Evolutionary conservation across 2,329 filamentous ascomycete species (phyloP), one percentile per base, ranked within the genome.

Genomic region (Alternaria postmessia): DNA sequence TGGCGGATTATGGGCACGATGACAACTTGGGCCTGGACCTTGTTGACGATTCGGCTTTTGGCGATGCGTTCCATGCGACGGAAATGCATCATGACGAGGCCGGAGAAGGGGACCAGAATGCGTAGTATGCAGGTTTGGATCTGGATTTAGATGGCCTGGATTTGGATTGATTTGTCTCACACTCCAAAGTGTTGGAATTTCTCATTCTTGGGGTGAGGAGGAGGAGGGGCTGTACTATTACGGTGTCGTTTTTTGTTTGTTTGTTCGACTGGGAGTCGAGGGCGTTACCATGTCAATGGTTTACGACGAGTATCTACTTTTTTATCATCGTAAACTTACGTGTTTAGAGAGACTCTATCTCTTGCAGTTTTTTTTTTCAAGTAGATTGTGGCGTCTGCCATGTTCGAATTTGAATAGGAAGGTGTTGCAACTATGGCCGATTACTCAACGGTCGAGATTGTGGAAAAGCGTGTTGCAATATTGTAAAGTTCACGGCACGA

Each of bases 41-140:
- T 11, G 75, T 79, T 4, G 76, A 79, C 43, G 74, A 79, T 57
- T 78, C 76, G 22, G 77, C 77, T 4, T 79, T 79, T 56, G 77
- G 77, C 2, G 77, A 79, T 47, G 77, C 77, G n/a, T 79, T 79
- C 59, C 77, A 79, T 26, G 75, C 72, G 3, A 78, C 73, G 16
- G 76, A 77, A 49, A 74, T 71, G 68, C 71, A 76, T 56, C 68
- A 75, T 38, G 71, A 72, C 20, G 72, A 74, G 44, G 66, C 69
- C 36, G 72, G 68, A 18, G 71, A 75, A 41, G 72, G 69, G 22
- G 67, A 73, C 20, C 68, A 30, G 11, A 30, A 70, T 54, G 66
- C 63, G 48, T 76, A 68, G 60, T 47, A 59, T 41, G 49, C 44
- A 39, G 39, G 26, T 36, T 24, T 59, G 42, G 39, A 51, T 18